Conservation (phyloP, 2,329 filamentous ascomycete genomes). For the Beauveria brongniartii region DNA sequence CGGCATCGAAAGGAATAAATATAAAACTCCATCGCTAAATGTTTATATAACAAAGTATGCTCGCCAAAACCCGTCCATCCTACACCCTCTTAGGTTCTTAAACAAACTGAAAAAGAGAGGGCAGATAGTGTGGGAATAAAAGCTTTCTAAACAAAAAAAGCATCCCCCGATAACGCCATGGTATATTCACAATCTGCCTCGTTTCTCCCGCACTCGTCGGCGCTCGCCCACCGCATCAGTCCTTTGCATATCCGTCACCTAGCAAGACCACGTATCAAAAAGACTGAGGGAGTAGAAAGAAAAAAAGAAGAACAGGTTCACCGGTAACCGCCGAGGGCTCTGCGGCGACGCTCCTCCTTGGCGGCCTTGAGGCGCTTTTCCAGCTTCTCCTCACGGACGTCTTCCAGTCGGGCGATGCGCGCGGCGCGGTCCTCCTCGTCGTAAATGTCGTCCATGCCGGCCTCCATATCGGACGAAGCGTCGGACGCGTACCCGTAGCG, state of each 20-base stretch:
- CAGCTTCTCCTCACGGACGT: constrained; percentile 54
- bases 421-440: constrained; percentile 60
- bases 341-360: constrained; percentile 48
- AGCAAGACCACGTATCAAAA: no score
- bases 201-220: background rate
- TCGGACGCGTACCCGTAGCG: constrained; percentile 54
- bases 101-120: background rate
- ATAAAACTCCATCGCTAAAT: no score
- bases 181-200: background rate
- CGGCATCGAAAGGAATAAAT: no score
- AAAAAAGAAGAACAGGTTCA: background rate
- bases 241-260: background rate
- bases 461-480: constrained; percentile 70
- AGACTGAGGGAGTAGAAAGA: background rate
- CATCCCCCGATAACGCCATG: constrained; percentile 9
- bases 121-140: background rate
- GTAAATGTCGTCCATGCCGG: constrained; percentile 65
- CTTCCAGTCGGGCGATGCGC: constrained; percentile 56
- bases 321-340: constrained; percentile 22
- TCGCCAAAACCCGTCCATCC: no score
- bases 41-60: no score
- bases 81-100: no score
- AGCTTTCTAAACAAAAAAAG: background rate
- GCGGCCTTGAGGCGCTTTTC: constrained; percentile 54
- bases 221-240: background rate